A percentile compares a stretch with the other conserved stretches of the same genome.
phyloP scores from a whole-genome alignment of 176 grass and related monocot genomes.

The Cenchrus fungigraminus region DNA sequence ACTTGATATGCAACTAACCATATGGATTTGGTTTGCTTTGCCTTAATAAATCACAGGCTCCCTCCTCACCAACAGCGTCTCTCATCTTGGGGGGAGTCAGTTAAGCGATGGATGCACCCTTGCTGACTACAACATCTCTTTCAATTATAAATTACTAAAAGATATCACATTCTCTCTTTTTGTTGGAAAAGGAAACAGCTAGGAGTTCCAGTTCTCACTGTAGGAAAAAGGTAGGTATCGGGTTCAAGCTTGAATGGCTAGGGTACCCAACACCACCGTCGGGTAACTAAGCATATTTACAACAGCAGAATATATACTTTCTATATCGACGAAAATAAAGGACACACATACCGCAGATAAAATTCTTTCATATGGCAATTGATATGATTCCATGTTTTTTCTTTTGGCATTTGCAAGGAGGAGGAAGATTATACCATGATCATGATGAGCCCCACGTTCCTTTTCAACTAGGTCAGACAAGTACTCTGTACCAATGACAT shows the following conservation, averaged over 20 bases:
- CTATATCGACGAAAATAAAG: slow-evolving; percentile 1
- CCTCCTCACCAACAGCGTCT: too few relatives aligned
- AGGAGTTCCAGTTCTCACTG: background rate
- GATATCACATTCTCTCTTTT: background rate
- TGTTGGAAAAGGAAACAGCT: background rate
- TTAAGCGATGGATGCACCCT: too few relatives aligned
- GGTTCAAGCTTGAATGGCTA: background rate
- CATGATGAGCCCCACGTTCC: background rate
- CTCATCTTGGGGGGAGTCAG: too few relatives aligned
- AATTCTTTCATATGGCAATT: slow-evolving; percentile 3
- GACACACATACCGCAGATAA: background rate
- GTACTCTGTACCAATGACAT: slow-evolving; percentile 63
- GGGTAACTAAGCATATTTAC: background rate
- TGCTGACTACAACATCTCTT: too few relatives aligned
- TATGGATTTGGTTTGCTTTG: too few relatives aligned
- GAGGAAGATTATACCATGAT: slow-evolving; percentile 68
- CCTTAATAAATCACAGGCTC: too few relatives aligned
- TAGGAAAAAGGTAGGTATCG: background rate
- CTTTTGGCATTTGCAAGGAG: background rate
- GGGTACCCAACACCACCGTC: background rate
- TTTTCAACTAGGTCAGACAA: too few relatives aligned
- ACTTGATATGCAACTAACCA: too few relatives aligned
- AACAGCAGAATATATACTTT: background rate
- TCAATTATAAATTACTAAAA: slow-evolving; percentile 30
- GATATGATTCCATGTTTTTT: background rate